Evolutionary conservation across 83 land plant genomes (phyloP), one percentile per base, ranked within the genome.

Genomic region (Isoetes engelmannii): DNA sequence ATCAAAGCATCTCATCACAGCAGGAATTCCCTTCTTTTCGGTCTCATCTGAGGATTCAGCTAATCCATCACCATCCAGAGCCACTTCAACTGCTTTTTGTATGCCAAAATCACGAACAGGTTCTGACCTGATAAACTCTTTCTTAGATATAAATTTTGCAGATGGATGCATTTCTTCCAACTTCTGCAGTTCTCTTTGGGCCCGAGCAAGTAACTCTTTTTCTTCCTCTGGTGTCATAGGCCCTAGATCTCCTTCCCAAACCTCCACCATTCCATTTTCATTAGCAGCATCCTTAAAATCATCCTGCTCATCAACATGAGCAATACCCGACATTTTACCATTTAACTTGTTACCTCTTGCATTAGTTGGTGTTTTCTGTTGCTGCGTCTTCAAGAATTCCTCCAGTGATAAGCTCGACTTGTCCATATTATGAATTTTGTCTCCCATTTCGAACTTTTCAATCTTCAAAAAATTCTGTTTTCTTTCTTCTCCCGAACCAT

Each of bases 1-100:
- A 69, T 92, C 98, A 57, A 92, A 92, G 69, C 94, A 92, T 20
- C 98, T 66, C 98, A 92, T 92, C 44, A 92, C 87, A 0, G 98
- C 98, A 5, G 98, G 98, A 28, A 92, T 80, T 7, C 65, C 92
- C 84, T 65, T 84, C 74, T 63, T 70, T 44, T 70, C 70, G 47
- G 47, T 68, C 0, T 68, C 70, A 7, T 18, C 12, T 64, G 9
- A 41, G 8, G 47, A 44, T 64, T 44, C 54, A 12, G 54, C 54
- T 12, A 1, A 51, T n/a, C 15, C 1, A 10, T 51, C 15, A 15
- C 54, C 3, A 10, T 51, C 54, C 3, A 10, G 3, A 15, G 12
- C 0, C 54, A 0, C 37, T 28, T 28, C 37, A 28, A 28, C 37
- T 28, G 0, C 37, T 28, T 28, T 28, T 28, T 51, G 54, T 51